Conservation (phyloP, 2,329 filamentous ascomycete genomes). For the Aspergillus sergii region DNA sequence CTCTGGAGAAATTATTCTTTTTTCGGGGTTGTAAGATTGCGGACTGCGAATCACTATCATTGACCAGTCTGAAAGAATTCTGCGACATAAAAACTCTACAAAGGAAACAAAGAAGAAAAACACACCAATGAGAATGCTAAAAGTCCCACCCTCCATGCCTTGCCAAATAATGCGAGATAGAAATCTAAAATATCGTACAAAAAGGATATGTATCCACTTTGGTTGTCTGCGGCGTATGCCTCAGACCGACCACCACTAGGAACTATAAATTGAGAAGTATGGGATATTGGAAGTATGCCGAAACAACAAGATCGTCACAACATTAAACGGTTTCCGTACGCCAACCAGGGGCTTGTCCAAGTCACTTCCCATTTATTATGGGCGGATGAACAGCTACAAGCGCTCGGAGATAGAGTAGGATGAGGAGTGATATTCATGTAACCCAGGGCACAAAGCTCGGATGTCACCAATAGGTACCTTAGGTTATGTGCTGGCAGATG, state of each 20-base stretch:
- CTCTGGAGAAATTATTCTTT: background rate
- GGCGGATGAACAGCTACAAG: background rate
- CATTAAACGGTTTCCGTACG: background rate
- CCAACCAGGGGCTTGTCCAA: background rate
- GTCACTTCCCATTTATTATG: background rate
- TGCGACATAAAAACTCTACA: background rate
- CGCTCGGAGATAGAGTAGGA: background rate
- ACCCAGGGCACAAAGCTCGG: background rate
- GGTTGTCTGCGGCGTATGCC: background rate
- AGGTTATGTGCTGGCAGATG: background rate
- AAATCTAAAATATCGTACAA: constrained; percentile 13
- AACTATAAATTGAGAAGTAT: background rate
- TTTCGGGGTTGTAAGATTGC: background rate
- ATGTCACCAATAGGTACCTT: background rate
- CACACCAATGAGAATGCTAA: background rate
- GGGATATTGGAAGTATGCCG: background rate
- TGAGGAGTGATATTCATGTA: background rate
- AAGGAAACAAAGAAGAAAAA: background rate
- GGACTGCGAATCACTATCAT: background rate
- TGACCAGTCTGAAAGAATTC: background rate
- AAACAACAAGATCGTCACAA: constrained; percentile 1
- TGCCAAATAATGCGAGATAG: constrained; percentile 12
- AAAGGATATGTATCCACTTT: constrained; percentile 6
- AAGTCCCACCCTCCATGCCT: constrained; percentile 3
- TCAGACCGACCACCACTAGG: background rate